Percentiles rank a stretch among this genome's conserved stretches.
These are phyloP conservation scores for Podaxis carcinomalis DNA, from an alignment of 768 basidiomycete species.

Conservation along the genomic window DNA sequence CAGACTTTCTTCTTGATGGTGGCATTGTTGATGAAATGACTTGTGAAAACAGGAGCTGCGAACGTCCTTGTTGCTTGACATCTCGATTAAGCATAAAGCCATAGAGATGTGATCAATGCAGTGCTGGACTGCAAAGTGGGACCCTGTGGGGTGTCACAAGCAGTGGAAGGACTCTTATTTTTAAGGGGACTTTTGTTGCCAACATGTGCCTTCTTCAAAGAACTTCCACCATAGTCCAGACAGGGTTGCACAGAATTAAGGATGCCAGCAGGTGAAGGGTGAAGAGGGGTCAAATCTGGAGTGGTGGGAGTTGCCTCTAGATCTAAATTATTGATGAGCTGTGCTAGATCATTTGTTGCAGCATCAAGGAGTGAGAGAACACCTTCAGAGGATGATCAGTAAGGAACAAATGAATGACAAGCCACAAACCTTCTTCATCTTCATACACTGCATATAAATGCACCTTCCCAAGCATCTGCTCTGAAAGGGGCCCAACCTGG, in stretches of 20 bases:
- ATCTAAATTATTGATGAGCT: constrained; percentile 76
- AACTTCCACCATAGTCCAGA: constrained; percentile 25
- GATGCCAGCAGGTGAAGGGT: constrained; percentile 24
- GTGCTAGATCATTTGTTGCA: constrained; percentile 75
- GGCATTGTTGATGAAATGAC: constrained; percentile 6
- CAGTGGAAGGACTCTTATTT: constrained; percentile 11
- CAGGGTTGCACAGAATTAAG: constrained; percentile 3
- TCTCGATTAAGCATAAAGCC: no score
- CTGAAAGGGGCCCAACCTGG: constrained; percentile 50
- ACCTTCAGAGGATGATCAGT: constrained; percentile 27
- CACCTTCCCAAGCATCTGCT: no score
- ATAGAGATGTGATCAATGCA: constrained; percentile 36
- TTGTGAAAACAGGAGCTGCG: constrained; percentile 2
- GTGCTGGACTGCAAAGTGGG: constrained; percentile 32
- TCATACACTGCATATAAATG: constrained; percentile 50
- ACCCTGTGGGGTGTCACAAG: not conserved
- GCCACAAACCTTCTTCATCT: constrained; percentile 44
- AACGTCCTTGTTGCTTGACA: constrained; percentile 11
- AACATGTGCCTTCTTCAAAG: constrained; percentile 26
- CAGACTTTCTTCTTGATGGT: no score
- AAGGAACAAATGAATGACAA: not conserved
- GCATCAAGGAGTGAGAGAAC: constrained; percentile 70
- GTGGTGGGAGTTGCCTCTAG: constrained; percentile 69
- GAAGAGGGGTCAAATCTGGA: constrained; percentile 43
- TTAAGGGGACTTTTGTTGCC: constrained; percentile 33